Base-by-base conservation (phyloP, 1,139 yeast species). In the Hyphopichia wangnamkhiaoensis region DNA sequence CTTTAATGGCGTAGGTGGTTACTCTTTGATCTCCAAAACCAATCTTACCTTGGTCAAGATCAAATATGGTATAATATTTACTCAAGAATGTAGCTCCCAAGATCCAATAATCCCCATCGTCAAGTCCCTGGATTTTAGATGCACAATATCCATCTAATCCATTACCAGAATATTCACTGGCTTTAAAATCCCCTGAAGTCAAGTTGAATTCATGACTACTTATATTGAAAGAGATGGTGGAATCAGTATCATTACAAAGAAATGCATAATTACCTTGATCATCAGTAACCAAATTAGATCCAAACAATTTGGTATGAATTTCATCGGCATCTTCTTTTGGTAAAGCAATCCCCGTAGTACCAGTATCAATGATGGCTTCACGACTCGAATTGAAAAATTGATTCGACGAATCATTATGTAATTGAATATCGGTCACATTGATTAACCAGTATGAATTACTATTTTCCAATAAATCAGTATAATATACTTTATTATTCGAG, bases 51-150 rank as follows among this genome's bases (percentile, higher is more conserved):
- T 68, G 54, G 34, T 71, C 79, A 46, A 78, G 64, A 49, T 82
- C 84, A 48, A 81, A 83, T 8, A 80, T 77, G 2, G 83, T 71
- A 53, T 80, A 82, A 41, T 73, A 80, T 37, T 71, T 69, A 46
- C 74, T 72, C 48, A 83, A 59, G 52, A 83, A 83, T 3, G 80
- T 71, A 24, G 80, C 82, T 4, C 90, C 90, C 31, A 83, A 61
- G 29, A 83, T 65, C 79, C 79, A 72, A 35, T 45, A 36, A 13
- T 56, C 56, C 37, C 58, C 55, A 20, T 52, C 48, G 35, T 61
- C 64, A 8, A 74, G 52, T 14, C 86, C 88, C 58, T 80, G 86
- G 39, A 82, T 71, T 52, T 80, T 81, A 9, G 85, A 78, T n/a
- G 82, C 80, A 62, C 89, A 83, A 53, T 74, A 70, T 0, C 82